A percentile compares a stretch with the other conserved stretches of the same genome.
Conservation (phyloP, 2,329 filamentous ascomycete species). For the Epichloe uncinata region DNA sequence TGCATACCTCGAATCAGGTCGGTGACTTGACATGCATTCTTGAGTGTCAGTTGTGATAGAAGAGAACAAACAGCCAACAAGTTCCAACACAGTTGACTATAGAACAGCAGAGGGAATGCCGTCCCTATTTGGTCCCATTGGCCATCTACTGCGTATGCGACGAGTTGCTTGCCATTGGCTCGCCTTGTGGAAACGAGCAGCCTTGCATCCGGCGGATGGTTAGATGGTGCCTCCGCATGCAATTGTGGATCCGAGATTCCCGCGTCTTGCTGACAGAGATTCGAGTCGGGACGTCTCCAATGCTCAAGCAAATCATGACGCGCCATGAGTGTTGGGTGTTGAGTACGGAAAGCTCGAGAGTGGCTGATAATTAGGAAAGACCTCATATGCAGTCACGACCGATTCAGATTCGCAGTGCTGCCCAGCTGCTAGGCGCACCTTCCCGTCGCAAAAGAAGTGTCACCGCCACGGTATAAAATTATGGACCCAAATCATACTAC, state of each 20-base stretch:
- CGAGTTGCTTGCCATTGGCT: not conserved
- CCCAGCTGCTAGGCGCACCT: conserved; percentile 1
- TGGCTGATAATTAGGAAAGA: no score
- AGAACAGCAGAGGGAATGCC: not conserved
- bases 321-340: not conserved
- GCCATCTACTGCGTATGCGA: not conserved
- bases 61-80: no score
- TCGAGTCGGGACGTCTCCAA: not conserved
- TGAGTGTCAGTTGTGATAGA: no score
- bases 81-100: no score
- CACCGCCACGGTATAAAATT: not conserved
- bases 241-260: no score
- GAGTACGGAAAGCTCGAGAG: not conserved
- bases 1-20: not conserved
- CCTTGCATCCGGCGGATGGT: conserved; percentile 1
- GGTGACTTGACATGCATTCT: not conserved
- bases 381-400: not conserved
- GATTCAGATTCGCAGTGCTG: no score
- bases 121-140: not conserved
- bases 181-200: not conserved
- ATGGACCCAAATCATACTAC: no score
- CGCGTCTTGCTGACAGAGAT: no score
- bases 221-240: not conserved
- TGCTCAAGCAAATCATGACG: not conserved
- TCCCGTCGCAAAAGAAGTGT: conserved; percentile 4